Base-by-base conservation (phyloP, 2,329 filamentous ascomycete species). In the Ceratocystis diversiconidia region DNA sequence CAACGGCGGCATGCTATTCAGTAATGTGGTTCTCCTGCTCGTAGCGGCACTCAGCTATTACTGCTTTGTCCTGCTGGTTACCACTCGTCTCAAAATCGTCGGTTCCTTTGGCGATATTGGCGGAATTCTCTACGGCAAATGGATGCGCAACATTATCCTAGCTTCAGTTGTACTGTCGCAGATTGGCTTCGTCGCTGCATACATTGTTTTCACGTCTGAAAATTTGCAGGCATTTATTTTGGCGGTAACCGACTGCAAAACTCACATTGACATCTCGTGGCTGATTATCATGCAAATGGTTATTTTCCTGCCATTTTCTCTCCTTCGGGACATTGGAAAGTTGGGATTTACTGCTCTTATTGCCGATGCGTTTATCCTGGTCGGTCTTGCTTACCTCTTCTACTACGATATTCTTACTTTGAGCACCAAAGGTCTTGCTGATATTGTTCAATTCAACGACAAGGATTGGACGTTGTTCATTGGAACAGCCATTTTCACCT, bases 51-150 rank as follows among this genome's bases (percentile, higher is more conserved):
- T 99, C 67, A 96, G 92, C 73, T 99, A 96, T 76, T 96, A 96
- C 78, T 96, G 92, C 77, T 99, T 99, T 76, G 91, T 99, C 52
- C 81, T 99, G 15, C 82, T 99, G 41, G 91, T 96, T 69, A 87
- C 87, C 67, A 94, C 91, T 1, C 87, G 94, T 43, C 79, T 96
- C 61, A 88, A 85, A 73, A 84, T 97, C 32, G 87, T 92, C 61
- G 91, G 89, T n/a, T 97, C 94, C 0, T 99, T 97, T 76, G 94
- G 94, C 75, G 94, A 97, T 72, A 95, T 99, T 77, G 94, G 95
- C 64, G 91, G 90, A 61, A 85, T 90, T 60, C 81, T 99, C 17
- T 99, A 94, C 73, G 94, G 94, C 68, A 88, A 86, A 69, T 92
- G 88, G 82, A 89, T 99, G 87, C 85, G 92, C 68, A 86, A 82